Conservation (phyloP, 768 basidiomycete genomes). For the Lentinula boryana region DNA sequence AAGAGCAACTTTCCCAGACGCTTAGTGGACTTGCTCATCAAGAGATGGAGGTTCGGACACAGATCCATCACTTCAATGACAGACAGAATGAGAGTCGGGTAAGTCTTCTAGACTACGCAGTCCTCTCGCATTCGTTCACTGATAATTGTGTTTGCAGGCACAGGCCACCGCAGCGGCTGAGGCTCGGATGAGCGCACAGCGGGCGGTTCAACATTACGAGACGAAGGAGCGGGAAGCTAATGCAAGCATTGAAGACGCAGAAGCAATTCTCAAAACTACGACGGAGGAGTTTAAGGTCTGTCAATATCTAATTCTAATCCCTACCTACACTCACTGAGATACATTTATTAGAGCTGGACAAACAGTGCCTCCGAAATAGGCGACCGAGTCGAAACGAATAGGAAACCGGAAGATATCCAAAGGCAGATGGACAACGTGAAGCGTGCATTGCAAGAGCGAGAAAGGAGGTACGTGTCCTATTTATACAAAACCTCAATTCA, state of each 20-base stretch:
- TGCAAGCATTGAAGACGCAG: constrained; percentile 28
- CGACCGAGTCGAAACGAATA: constrained; percentile 47
- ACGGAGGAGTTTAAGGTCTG: constrained; percentile 60
- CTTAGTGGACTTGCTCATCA: constrained; percentile 27
- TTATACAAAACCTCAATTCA: constrained; percentile 1
- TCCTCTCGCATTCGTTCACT: not conserved
- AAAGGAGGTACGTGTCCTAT: constrained; percentile 41
- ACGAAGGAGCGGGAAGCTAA: constrained; percentile 19
- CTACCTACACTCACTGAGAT: not conserved
- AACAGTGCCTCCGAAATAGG: constrained; percentile 59
- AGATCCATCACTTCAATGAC: constrained; percentile 48
- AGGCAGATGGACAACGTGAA: constrained; percentile 58
- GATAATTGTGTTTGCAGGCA: constrained; percentile 26
- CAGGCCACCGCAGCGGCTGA: constrained; percentile 44
- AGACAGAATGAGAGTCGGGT: constrained; percentile 38
- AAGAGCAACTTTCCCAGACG: constrained; percentile 36
- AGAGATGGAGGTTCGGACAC: constrained; percentile 40
- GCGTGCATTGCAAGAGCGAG: constrained; percentile 59
- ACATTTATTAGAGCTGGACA: constrained; percentile 49
- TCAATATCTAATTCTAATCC: not conserved
- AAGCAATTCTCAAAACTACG: constrained; percentile 42
- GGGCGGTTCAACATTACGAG: constrained; percentile 23
- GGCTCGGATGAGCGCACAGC: constrained; percentile 22
- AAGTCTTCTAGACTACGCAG: constrained; percentile 12
- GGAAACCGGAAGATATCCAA: constrained; percentile 50